Base-by-base conservation (phyloP, 768 basidiomycete genomes). In the Strobilomyces dryophilus region DNA sequence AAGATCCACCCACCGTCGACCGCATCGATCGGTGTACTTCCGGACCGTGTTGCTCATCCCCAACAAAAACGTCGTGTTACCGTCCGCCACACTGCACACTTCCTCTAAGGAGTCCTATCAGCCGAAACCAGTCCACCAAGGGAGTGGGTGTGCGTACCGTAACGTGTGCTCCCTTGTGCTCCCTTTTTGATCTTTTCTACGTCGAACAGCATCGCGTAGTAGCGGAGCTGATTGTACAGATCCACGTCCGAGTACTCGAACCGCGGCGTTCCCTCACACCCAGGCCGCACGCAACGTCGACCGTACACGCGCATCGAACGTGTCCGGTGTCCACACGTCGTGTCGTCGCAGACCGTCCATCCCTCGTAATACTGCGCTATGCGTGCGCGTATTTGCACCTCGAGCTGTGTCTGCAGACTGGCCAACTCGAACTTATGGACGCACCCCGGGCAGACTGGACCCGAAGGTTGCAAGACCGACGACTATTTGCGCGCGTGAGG, bases 221-320 rank as follows among this genome's bases (percentile, higher is more conserved):
- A 98, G 43, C 93, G 73, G 32, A 98, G 76, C 68, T 99, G 97
- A 57, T 89, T 90, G 70, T 98, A 98, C 36, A 99, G 73, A 59
- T 84, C 79, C 9, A 78, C 73, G 65, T 98, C 94, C 34, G 87
- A 78, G 66, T 95, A 98, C 89, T 98, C 66, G 10, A 54, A 51
- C 37, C 34, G 54, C 1, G 29, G 55, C 10, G 5, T 52, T 0
- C 61, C 61, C 0, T 0, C 34, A 47, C 68, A 69, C 24, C 9
- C 35, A 0, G 55, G 41, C 43, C 81, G 79, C 50, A 93, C 66
- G 66, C 97, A 99, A 46, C 86, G 76, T 31, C 84, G 79, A 7
- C 92, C 94, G 67, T 93, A 95, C 1, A 98, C 92, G 34, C 89
- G 78, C 91, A 98, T 95, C 79, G 86, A 89, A 18, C 97, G 78